Evolutionary conservation across 2,329 filamentous ascomycete species (phyloP).

Genomic region (Hypoxylon sp.): DNA sequence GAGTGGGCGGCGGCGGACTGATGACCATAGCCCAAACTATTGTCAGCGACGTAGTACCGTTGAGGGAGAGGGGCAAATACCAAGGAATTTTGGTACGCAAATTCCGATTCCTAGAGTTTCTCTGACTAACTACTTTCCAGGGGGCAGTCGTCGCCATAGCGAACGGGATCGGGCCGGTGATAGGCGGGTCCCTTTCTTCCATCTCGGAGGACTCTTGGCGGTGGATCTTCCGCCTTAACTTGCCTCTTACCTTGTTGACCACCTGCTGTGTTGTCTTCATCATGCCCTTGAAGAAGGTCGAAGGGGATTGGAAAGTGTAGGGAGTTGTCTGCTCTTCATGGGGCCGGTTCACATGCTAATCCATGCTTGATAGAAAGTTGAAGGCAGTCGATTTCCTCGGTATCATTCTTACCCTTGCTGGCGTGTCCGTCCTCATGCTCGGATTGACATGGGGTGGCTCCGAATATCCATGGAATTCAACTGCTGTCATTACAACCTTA

Average conservation of each 20-base stretch:
- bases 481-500: conserved; percentile 66
- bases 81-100: conserved; percentile 56
- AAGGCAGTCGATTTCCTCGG: conserved; percentile 65
- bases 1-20: conserved; percentile 49
- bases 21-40: conserved; percentile 51
- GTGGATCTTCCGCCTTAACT: conserved; percentile 67
- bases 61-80: conserved; percentile 50
- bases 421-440: conserved; percentile 61
- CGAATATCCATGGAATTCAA: conserved; percentile 67
- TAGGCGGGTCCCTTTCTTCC: conserved; percentile 64
- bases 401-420: conserved; percentile 59
- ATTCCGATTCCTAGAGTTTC: background rate
- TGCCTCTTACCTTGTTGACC: conserved; percentile 64
- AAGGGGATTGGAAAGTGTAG: conserved; percentile 63
- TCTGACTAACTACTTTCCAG: conserved; percentile 37
- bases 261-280: conserved; percentile 64
- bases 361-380: conserved; percentile 54
- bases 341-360: background rate
- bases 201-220: conserved; percentile 61
- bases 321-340: conserved; percentile 19
- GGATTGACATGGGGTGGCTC: conserved; percentile 71
- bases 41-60: conserved; percentile 49
- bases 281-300: conserved; percentile 68
- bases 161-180: conserved; percentile 66
- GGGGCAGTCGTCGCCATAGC: conserved; percentile 65